Evolutionary conservation across 1,284 basidiomycete genomes (phyloP).

Genomic region (Ustilago hordei): DNA sequence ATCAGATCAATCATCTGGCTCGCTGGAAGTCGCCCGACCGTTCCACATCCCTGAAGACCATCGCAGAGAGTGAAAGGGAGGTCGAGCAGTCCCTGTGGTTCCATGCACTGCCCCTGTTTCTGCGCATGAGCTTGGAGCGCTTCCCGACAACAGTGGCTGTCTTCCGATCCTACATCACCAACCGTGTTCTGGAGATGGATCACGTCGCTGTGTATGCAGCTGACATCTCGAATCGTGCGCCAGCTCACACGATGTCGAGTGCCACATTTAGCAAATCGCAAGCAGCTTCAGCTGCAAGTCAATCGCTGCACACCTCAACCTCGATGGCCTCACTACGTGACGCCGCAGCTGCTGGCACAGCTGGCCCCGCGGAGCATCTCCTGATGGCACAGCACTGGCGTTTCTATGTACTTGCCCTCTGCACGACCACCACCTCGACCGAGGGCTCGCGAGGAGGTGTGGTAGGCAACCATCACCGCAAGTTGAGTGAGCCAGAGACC

Average conservation of each 20-base stretch:
- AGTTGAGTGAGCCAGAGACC: constrained; percentile 74
- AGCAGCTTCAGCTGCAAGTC: constrained; percentile 31
- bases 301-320: constrained; percentile 32
- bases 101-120: constrained; percentile 70
- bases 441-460: constrained; percentile 72
- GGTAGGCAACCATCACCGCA: constrained; percentile 79
- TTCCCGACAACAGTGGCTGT: constrained; percentile 70
- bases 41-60: constrained; percentile 47
- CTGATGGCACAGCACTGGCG: constrained; percentile 86
- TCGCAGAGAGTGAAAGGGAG: constrained; percentile 71
- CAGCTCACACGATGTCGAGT: constrained; percentile 22
- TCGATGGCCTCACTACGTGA: constrained; percentile 44
- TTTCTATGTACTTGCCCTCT: constrained; percentile 84
- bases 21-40: constrained; percentile 50
- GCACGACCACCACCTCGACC: constrained; percentile 75
- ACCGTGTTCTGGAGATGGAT: constrained; percentile 70
- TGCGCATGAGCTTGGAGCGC: constrained; percentile 67
- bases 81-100: constrained; percentile 71
- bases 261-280: constrained; percentile 41
- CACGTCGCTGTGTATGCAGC: constrained; percentile 69
- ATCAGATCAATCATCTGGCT: constrained; percentile 52
- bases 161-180: constrained; percentile 69
- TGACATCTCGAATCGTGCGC: constrained; percentile 56
- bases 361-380: constrained; percentile 73
- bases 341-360: constrained; percentile 57